These are phyloP conservation scores for Ulmus americana DNA, from an alignment of 331 rosid genomes.

Conservation along the genomic window DNA sequence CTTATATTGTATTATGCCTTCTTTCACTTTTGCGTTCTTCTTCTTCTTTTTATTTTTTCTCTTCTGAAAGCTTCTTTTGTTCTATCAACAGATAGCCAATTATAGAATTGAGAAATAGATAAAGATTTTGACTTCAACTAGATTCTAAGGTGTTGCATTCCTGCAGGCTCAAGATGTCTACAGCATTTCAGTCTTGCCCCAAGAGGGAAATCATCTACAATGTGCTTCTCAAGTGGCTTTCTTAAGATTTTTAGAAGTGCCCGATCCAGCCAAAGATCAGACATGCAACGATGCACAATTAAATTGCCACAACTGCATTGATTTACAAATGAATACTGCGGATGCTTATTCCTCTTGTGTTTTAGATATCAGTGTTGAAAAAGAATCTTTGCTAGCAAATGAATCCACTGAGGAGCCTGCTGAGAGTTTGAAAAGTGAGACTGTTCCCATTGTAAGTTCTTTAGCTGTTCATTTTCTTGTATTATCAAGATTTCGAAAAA, in stretches of 20 bases:
- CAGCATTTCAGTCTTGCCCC: slow-evolving; percentile 49
- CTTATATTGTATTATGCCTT: background rate
- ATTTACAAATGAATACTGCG: slow-evolving; percentile 41
- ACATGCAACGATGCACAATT: slow-evolving; percentile 38
- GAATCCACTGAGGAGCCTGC: slow-evolving; percentile 50
- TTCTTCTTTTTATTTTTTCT: background rate
- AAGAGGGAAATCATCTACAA: slow-evolving; percentile 37
- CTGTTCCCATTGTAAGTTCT: slow-evolving; percentile 52
- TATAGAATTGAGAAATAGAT: slow-evolving; percentile 4
- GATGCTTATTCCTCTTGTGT: slow-evolving; percentile 54
- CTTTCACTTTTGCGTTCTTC: background rate
- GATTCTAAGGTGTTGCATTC: slow-evolving; percentile 15
- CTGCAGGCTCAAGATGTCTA: slow-evolving; percentile 62
- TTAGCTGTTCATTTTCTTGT: slow-evolving; percentile 16
- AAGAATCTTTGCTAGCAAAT: slow-evolving; percentile 42
- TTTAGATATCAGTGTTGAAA: slow-evolving; percentile 53
- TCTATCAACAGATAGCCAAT: background rate
- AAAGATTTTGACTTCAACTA: background rate
- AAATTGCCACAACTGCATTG: slow-evolving; percentile 55
- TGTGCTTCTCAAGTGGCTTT: slow-evolving; percentile 50
- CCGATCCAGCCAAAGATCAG: slow-evolving; percentile 44
- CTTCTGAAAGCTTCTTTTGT: background rate
- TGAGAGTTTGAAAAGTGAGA: slow-evolving; percentile 52
- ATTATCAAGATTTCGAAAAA: slow-evolving; percentile 4
- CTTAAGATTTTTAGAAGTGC: slow-evolving; percentile 55